Conservation (phyloP, 2,329 filamentous ascomycete species). For the Aspergillus sp. region DNA sequence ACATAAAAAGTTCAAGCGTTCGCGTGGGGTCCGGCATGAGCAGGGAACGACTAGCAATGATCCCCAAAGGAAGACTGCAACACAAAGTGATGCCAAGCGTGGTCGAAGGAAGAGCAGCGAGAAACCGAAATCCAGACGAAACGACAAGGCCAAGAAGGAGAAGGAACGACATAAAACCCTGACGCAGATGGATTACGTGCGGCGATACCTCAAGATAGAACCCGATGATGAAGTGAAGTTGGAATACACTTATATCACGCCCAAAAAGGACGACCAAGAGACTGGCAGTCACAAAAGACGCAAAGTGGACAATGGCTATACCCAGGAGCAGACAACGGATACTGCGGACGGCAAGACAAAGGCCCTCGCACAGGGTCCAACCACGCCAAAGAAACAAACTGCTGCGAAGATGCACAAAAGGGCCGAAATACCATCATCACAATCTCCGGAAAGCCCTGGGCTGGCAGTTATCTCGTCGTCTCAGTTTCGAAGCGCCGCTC, state of each 20-base stretch:
- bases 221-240: conserved; percentile 35
- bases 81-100: conserved; percentile 13
- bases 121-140: conserved; percentile 19
- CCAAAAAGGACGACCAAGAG: conserved; percentile 12
- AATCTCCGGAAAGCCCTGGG: conserved; percentile 43
- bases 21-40: conserved; percentile 9
- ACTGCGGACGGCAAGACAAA: not conserved
- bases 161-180: conserved; percentile 33
- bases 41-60: conserved; percentile 13
- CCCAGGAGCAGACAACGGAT: not conserved
- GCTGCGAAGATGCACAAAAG: conserved; percentile 30
- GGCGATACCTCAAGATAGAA: conserved; percentile 32
- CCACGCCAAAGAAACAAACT: conserved; percentile 37
- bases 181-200: conserved; percentile 45
- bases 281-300: conserved; percentile 20
- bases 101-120: conserved; percentile 20
- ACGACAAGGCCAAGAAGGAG: conserved; percentile 21
- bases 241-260: conserved; percentile 29
- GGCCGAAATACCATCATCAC: conserved; percentile 41
- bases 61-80: conserved; percentile 15
- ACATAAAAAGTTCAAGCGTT: conserved; percentile 8
- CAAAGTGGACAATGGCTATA: conserved; percentile 14
- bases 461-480: conserved; percentile 37
- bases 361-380: conserved; percentile 11
- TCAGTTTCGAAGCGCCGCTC: conserved; percentile 28